Base-by-base conservation (phyloP, 1,284 basidiomycete species). In the Austroboletus niveus region DNA sequence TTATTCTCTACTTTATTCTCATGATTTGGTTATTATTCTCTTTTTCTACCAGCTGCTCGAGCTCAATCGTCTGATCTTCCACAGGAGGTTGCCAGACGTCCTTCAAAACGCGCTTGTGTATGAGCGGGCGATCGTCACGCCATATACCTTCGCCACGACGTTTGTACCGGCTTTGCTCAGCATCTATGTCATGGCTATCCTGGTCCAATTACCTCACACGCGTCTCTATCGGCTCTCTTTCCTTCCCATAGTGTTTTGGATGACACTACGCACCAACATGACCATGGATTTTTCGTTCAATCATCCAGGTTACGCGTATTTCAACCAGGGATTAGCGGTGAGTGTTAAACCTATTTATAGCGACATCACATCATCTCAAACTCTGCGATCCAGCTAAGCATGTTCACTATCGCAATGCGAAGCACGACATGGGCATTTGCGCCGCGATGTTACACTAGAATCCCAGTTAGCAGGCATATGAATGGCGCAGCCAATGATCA, bases 321-420 rank as follows among this genome's bases (percentile, higher is more conserved):
- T 64, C 20, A 70, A 70, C 10, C 58, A 70, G 5, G 58, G 35
- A n/a, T 38, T 64, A 11, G 48, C 51, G 7, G 65, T 70, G 27
- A 49, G 69, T 49, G 5, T 42, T 44, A 3, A 17, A 0, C 0
- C 12, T 22, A 24, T 2, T 29, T 29, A 8, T 29, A 8, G 0
- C 31, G 7, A 12, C 10, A n/a, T 17, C 11, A 29, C 15, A 22
- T 12, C n/a, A 2, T 3, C 38, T 59, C 45, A 48, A 24, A 48
- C 10, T 17, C 27, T 8, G 3, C n/a, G 36, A 42, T 43, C 1
- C 22, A 67, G 65, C 40, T 65, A 2, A 6, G 7, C 29, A 64
- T 65, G 65, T 69, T 67, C 34, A 52, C 42, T 3, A 5, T 65
- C 27, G 57, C 57, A 15, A 51, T 69, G 64, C 69, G 69, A 44